Evolutionary conservation across 495 filamentous ascomycete genomes (phyloP).

Genomic region (Hypoxylon perforatum): DNA sequence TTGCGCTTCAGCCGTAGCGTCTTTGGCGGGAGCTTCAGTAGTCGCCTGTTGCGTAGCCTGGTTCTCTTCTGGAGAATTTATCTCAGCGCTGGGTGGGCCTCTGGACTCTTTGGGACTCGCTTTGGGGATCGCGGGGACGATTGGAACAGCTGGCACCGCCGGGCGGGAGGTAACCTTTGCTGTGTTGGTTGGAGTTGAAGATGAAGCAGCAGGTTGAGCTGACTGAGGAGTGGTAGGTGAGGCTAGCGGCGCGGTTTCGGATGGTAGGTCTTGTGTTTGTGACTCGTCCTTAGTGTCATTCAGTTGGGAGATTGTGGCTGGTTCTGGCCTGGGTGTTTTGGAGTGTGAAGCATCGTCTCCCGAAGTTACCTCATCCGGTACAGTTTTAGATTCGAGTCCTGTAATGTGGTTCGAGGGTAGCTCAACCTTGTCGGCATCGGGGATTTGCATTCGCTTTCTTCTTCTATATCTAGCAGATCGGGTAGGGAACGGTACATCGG

Average conservation of each 20-base stretch:
- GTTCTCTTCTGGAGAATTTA: conserved; percentile 41
- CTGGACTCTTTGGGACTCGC: conserved; percentile 51
- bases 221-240: conserved; percentile 80
- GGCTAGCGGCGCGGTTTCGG: conserved; percentile 70
- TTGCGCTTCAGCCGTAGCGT: conserved; percentile 44
- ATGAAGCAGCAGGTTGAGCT: conserved; percentile 48
- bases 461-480: conserved; percentile 50
- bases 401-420: conserved; percentile 49
- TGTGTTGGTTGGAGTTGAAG: conserved; percentile 46
- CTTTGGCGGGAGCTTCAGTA: conserved; percentile 35
- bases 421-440: conserved; percentile 47
- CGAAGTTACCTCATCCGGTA: conserved; percentile 18
- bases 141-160: conserved; percentile 70
- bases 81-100: conserved; percentile 51
- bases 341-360: conserved; percentile 14
- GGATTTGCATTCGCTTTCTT: conserved; percentile 48
- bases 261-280: conserved; percentile 72
- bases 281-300: conserved; percentile 52
- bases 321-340: conserved; percentile 46
- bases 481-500: conserved; percentile 72
- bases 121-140: conserved; percentile 75
- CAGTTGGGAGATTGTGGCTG: conserved; percentile 13
- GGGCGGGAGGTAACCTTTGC: conserved; percentile 61
- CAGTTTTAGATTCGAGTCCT: conserved; percentile 26
- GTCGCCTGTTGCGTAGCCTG: conserved; percentile 52